Percentiles rank a stretch among this genome's conserved stretches.
These are phyloP conservation scores for Penicillium griseofulvum DNA, from an alignment of 2,329 filamentous ascomycete species.

Conservation along the genomic window DNA sequence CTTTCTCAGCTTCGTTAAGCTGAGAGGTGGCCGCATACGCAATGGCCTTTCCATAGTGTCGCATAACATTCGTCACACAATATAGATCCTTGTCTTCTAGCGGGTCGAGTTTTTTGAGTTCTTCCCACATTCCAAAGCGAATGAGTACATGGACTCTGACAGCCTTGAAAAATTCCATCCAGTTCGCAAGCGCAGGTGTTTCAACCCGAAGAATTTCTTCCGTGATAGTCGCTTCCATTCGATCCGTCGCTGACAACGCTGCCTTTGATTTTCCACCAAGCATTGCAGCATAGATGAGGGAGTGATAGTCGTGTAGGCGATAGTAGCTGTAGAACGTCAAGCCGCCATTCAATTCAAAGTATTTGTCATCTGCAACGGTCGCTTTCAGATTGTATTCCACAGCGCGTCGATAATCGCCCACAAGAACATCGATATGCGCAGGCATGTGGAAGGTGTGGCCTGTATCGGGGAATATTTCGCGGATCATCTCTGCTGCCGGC, in stretches of 20 bases:
- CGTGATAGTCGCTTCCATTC: conserved; percentile 61
- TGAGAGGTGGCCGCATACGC: conserved; percentile 60
- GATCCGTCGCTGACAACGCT: conserved; percentile 58
- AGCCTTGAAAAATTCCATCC: conserved; percentile 68
- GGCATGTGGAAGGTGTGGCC: conserved; percentile 75
- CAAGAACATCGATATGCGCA: conserved; percentile 68
- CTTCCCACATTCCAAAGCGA: conserved; percentile 69
- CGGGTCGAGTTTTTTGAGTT: conserved; percentile 57
- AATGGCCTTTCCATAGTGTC: conserved; percentile 65
- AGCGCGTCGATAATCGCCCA: conserved; percentile 67
- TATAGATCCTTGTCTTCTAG: conserved; percentile 62
- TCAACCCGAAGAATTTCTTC: conserved; percentile 62
- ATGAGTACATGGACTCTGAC: conserved; percentile 67
- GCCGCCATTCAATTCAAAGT: conserved; percentile 56
- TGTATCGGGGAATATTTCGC: conserved; percentile 63
- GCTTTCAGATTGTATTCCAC: conserved; percentile 66
- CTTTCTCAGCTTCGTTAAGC: conserved; percentile 52
- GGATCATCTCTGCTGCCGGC: conserved; percentile 59
- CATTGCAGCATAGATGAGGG: conserved; percentile 73
- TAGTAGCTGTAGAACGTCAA: conserved; percentile 73
- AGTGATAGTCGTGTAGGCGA: conserved; percentile 70
- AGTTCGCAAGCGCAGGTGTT: conserved; percentile 73
- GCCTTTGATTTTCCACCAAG: conserved; percentile 63
- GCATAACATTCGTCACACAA: conserved; percentile 66
- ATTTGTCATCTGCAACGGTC: conserved; percentile 66